phyloP scores from a whole-genome alignment of 257 asterid species.

The Solanum bukasovii region DNA sequence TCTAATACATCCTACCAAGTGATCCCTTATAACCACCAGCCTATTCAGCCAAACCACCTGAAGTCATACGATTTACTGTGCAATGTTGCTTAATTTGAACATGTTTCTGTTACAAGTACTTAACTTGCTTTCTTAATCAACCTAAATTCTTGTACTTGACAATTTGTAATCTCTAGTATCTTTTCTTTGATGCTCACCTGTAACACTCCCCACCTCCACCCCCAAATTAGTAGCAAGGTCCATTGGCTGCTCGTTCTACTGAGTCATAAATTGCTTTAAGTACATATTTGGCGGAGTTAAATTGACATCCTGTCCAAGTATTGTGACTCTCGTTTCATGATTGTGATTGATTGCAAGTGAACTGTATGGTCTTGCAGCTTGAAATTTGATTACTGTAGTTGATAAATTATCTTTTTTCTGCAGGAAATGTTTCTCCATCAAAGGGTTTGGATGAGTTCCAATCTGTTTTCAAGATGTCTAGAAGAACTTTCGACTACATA shows the following conservation, averaged over 20 bases:
- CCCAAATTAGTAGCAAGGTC: no score
- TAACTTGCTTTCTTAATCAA: not conserved
- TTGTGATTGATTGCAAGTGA: not conserved
- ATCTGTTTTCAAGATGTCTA: slow-evolving; percentile 47
- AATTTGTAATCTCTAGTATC: not conserved
- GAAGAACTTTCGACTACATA: slow-evolving; percentile 58
- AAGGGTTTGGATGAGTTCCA: slow-evolving; percentile 35
- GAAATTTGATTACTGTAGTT: not conserved
- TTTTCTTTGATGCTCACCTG: not conserved
- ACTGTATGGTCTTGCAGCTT: not conserved
- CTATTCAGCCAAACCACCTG: not conserved
- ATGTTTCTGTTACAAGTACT: not conserved
- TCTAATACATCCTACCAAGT: not conserved
- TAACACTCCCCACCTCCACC: not conserved
- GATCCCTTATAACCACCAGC: not conserved
- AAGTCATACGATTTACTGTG: not conserved
- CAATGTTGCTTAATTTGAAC: not conserved
- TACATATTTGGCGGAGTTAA: not conserved
- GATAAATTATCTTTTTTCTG: slow-evolving; percentile 6
- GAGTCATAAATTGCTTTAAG: not conserved
- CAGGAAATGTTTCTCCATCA: slow-evolving; percentile 41
- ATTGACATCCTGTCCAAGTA: not conserved
- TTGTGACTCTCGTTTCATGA: not conserved
- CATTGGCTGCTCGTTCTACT: not conserved
- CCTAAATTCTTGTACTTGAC: not conserved